A percentile compares a stretch with the other conserved stretches of the same genome.
Conservation (phyloP, 2,329 filamentous ascomycete genomes). For the Cladophialophora carrionii region DNA sequence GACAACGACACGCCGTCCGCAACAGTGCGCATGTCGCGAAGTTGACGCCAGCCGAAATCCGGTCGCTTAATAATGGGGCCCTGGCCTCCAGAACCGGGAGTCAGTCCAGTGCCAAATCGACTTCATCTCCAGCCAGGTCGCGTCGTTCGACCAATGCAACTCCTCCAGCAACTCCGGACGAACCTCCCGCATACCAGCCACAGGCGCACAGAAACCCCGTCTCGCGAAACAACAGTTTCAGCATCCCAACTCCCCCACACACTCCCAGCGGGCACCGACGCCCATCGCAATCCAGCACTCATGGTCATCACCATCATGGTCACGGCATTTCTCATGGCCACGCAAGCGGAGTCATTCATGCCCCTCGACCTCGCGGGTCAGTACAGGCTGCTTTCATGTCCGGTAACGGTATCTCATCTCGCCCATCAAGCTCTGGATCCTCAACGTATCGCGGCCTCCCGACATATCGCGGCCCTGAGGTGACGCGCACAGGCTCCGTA, state of each 20-base stretch:
- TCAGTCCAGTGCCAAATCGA: conserved; percentile 30
- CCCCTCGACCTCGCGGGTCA: conserved; percentile 33
- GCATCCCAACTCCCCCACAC: conserved; percentile 33
- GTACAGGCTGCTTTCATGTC: conserved; percentile 31
- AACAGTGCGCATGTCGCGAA: conserved; percentile 35
- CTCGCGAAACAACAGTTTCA: conserved; percentile 24
- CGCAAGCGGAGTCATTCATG: conserved; percentile 29
- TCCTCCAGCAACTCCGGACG: conserved; percentile 32
- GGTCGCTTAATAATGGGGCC: conserved; percentile 36
- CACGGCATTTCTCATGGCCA: conserved; percentile 12
- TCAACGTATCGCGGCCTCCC: conserved; percentile 35
- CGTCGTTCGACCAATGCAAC: conserved; percentile 30
- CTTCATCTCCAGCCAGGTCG: conserved; percentile 23
- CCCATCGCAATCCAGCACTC: conserved; percentile 31
- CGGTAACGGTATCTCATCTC: conserved; percentile 29
- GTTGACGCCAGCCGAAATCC: conserved; percentile 38
- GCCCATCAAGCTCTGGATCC: conserved; percentile 36
- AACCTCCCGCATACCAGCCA: conserved; percentile 17
- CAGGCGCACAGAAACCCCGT: conserved; percentile 20
- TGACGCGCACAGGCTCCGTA: conserved; percentile 37
- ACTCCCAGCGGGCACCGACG: conserved; percentile 31
- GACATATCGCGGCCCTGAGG: conserved; percentile 37
- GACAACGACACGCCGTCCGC: conserved; percentile 32
- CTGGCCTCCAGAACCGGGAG: conserved; percentile 32
- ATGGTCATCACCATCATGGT: conserved; percentile 20